Evolutionary conservation across 2,329 filamentous ascomycete genomes (phyloP).

Genomic region (Amauroascus niger): DNA sequence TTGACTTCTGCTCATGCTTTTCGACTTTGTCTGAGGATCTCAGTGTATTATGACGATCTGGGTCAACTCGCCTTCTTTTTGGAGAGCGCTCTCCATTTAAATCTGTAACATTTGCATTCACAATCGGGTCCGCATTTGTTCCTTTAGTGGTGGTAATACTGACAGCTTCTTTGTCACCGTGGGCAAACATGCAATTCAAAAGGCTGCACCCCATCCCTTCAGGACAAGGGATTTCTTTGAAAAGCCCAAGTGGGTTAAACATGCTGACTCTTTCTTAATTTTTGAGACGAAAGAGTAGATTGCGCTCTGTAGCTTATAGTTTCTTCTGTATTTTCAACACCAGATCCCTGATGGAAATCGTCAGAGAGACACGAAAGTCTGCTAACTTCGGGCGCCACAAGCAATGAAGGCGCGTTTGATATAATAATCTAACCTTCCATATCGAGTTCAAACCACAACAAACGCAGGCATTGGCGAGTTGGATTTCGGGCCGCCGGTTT

Average conservation of each 20-base stretch:
- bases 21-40: not conserved
- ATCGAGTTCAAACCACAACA: no score
- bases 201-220: slow-evolving; percentile 42
- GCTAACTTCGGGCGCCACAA: no score
- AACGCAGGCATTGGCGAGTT: no score
- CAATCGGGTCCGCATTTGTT: not conserved
- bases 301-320: not conserved
- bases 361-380: not conserved
- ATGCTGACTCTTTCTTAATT: slow-evolving; percentile 27
- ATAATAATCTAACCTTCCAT: no score
- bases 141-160: not conserved
- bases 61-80: slow-evolving; percentile 25
- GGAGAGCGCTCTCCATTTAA: slow-evolving; percentile 19
- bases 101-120: not conserved
- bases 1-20: not conserved
- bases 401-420: no score
- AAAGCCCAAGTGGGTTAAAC: slow-evolving; percentile 48
- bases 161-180: slow-evolving; percentile 27
- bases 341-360: not conserved
- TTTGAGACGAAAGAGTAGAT: not conserved
- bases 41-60: not conserved
- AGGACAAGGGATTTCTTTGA: slow-evolving; percentile 46
- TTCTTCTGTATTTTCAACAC: no score
- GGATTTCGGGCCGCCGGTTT: no score
- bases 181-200: slow-evolving; percentile 50